These are phyloP conservation scores for Endocladia muricata DNA, from an alignment of 31 red algal species.

Conservation along the genomic window DNA sequence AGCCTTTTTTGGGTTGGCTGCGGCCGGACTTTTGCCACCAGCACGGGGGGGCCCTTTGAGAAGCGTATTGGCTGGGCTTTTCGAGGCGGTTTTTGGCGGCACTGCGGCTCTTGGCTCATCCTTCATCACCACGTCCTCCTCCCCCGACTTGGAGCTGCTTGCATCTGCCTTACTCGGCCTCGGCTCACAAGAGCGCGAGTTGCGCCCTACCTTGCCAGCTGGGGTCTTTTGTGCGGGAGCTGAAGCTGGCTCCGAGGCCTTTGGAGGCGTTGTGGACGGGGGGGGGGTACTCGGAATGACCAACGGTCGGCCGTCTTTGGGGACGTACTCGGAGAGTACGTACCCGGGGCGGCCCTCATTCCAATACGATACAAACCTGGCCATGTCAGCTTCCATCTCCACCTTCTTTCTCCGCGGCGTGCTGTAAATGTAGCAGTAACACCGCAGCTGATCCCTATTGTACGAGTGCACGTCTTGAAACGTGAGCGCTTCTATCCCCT, in stretches of 20 bases:
- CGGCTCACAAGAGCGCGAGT: no score
- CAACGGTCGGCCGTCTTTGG: constrained; percentile 7
- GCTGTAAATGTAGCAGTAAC: constrained; percentile 77
- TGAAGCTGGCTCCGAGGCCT: no score
- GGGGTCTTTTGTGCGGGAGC: no score
- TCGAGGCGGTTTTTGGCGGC: neutral
- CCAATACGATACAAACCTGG: constrained; percentile 57
- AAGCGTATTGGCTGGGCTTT: neutral
- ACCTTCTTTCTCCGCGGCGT: constrained; percentile 61
- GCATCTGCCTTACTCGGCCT: no score
- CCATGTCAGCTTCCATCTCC: constrained; percentile 82
- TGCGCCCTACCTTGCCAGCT: no score
- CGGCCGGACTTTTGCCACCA: no score
- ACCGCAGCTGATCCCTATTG: constrained; percentile 76
- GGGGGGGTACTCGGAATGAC: constrained; percentile 9
- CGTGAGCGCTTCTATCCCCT: constrained; percentile 65
- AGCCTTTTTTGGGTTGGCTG: no score
- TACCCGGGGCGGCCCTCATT: constrained; percentile 53
- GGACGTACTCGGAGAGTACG: constrained; percentile 38
- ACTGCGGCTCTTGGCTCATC: no score
- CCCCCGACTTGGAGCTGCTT: no score
- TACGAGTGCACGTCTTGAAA: constrained; percentile 65
- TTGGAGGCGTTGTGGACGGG: neutral
- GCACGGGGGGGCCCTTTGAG: no score
- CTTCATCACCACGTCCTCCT: no score